phyloP scores from a whole-genome alignment of 768 basidiomycete genomes.

The Leccinum rimulosum region DNA sequence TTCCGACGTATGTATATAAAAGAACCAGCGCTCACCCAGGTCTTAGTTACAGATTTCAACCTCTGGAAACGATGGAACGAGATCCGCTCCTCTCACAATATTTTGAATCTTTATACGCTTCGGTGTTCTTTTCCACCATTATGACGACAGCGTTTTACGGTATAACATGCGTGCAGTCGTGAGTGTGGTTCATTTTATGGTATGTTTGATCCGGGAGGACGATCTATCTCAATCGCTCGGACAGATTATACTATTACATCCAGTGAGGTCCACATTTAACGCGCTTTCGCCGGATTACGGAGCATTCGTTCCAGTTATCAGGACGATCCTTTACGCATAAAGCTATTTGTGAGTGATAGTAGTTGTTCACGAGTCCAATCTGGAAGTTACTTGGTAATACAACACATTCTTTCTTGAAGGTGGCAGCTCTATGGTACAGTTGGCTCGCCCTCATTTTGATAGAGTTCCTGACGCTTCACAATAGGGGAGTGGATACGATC shows the following conservation, averaged over 20 bases:
- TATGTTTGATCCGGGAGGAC: too few species aligned
- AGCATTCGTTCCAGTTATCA: conserved; percentile 1
- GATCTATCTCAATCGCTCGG: not conserved
- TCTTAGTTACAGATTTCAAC: too few species aligned
- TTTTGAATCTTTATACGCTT: too few species aligned
- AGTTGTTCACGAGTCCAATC: not conserved
- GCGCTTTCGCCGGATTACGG: not conserved
- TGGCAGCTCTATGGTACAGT: conserved; percentile 9
- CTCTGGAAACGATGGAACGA: too few species aligned
- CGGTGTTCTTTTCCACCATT: too few species aligned
- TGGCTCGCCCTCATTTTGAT: not conserved
- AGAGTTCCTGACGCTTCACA: not conserved
- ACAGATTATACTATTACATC: not conserved
- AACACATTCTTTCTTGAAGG: not conserved
- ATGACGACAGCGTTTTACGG: too few species aligned
- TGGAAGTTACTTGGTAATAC: not conserved
- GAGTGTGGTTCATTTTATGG: too few species aligned
- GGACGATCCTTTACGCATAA: conserved; percentile 2
- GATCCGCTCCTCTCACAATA: too few species aligned
- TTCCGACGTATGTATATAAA: not conserved
- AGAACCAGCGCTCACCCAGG: too few species aligned
- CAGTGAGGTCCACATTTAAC: not conserved
- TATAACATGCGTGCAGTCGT: too few species aligned
- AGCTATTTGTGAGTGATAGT: conserved; percentile 11
- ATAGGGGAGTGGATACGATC: conserved; percentile 10